Conservation (phyloP, 768 basidiomycete species). For the Phanerochaete carnosa region DNA sequence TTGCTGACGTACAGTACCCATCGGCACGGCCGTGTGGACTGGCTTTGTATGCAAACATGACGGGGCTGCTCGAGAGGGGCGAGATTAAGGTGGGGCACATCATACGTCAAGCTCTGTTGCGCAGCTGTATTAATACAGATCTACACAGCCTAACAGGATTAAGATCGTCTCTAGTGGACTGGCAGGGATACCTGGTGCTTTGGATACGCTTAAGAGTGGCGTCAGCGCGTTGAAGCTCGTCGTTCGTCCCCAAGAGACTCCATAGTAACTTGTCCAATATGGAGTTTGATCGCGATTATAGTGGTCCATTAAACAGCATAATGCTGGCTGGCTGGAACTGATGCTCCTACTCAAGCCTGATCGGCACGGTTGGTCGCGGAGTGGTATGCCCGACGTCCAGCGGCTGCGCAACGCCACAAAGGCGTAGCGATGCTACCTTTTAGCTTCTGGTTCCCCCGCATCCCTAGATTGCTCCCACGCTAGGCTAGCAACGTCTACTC, state of each 20-base stretch:
- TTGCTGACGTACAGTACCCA: conserved; percentile 7
- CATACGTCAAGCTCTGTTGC: neutral
- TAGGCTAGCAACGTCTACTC: no score
- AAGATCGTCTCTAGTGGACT: conserved; percentile 41
- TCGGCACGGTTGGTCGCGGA: no score
- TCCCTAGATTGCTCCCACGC: no score
- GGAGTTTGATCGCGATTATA: no score
- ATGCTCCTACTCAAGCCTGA: no score
- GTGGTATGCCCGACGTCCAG: no score
- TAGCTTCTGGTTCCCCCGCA: no score
- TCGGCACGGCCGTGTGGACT: conserved; percentile 7
- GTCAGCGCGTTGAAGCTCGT: conserved; percentile 44
- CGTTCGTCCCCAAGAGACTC: conserved; percentile 32
- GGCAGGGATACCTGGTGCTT: conserved; percentile 31
- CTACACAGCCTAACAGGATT: conserved; percentile 37
- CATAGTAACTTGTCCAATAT: neutral
- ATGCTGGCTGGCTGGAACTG: no score
- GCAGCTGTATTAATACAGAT: neutral
- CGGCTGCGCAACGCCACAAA: neutral
- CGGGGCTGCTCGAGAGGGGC: conserved; percentile 12
- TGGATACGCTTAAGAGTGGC: conserved; percentile 33
- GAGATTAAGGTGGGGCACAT: conserved; percentile 13
- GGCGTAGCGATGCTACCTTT: neutral
- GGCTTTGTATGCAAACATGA: conserved; percentile 17
- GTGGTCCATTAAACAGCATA: no score